phyloP scores from a whole-genome alignment of 148 eudicot species.

The Limonium bicolor region DNA sequence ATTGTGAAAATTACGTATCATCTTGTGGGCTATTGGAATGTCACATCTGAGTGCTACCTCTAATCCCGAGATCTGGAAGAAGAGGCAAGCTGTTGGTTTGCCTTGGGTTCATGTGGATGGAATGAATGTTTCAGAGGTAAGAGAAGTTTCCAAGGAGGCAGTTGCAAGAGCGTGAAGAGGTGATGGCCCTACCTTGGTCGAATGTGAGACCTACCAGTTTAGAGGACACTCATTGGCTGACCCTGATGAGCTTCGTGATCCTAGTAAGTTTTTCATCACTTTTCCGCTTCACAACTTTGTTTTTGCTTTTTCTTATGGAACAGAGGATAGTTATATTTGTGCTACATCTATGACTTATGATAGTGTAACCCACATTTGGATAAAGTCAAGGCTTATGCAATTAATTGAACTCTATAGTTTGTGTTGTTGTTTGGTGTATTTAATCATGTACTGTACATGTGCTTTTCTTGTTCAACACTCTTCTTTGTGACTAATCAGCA shows the following conservation, averaged over 20 bases:
- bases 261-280: slow-evolving; percentile 52
- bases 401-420: too few relatives aligned
- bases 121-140: slow-evolving; percentile 88
- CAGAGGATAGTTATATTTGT: too few relatives aligned
- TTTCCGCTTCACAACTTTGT: too few relatives aligned
- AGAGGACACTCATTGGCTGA: slow-evolving; percentile 98
- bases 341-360: too few relatives aligned
- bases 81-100: slow-evolving; percentile 91
- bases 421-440: too few relatives aligned
- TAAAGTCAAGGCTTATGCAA: too few relatives aligned
- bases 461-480: too few relatives aligned
- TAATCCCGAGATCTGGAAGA: slow-evolving; percentile 89
- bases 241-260: slow-evolving; percentile 97
- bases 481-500: too few relatives aligned
- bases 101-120: slow-evolving; percentile 91
- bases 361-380: too few relatives aligned
- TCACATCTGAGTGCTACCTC: slow-evolving; percentile 86
- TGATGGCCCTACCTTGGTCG: slow-evolving; percentile 83
- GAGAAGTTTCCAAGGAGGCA: slow-evolving; percentile 89
- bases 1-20: slow-evolving; percentile 76
- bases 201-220: slow-evolving; percentile 88
- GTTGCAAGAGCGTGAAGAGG: slow-evolving; percentile 78
- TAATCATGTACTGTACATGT: too few relatives aligned
- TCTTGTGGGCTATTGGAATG: slow-evolving; percentile 98
- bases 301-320: too few relatives aligned